These are phyloP conservation scores for Eutrema yunnanense DNA, from an alignment of 345 rosid genomes.

Conservation along the genomic window DNA sequence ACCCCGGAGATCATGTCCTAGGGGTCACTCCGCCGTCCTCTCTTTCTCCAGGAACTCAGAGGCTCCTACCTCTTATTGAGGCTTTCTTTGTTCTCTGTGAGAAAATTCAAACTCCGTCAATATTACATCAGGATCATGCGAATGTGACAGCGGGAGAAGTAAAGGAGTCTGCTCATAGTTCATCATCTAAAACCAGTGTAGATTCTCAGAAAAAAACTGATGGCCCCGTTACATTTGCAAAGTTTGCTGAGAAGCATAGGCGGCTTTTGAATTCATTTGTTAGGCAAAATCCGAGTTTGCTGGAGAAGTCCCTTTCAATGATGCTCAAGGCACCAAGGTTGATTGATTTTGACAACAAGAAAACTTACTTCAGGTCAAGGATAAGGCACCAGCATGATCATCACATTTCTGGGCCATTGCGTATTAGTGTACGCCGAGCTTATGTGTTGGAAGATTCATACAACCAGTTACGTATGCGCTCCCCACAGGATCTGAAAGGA, in stretches of 20 bases:
- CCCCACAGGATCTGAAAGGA: constrained; percentile 85
- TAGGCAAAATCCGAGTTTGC: constrained; percentile 75
- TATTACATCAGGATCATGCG: constrained; percentile 61
- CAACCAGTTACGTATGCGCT: constrained; percentile 92
- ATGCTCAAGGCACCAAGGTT: constrained; percentile 91
- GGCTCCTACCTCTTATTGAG: constrained; percentile 87
- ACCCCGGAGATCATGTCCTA: constrained; percentile 54
- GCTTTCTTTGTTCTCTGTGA: constrained; percentile 96
- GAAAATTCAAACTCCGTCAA: constrained; percentile 59
- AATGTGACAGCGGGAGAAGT: constrained; percentile 76
- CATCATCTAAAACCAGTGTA: constrained; percentile 36
- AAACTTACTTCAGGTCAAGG: constrained; percentile 86
- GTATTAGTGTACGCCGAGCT: constrained; percentile 84
- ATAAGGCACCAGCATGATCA: constrained; percentile 90
- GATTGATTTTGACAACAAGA: constrained; percentile 92
- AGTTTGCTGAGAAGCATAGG: constrained; percentile 94
- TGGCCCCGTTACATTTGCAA: constrained; percentile 69
- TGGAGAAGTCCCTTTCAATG: constrained; percentile 92
- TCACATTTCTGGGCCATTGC: constrained; percentile 82
- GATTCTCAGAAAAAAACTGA: constrained; percentile 71
- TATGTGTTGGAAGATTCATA: constrained; percentile 96
- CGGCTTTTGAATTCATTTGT: constrained; percentile 85
- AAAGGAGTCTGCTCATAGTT: constrained; percentile 62
- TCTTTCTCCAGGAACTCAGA: constrained; percentile 92
- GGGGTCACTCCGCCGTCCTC: constrained; percentile 60